Percentiles rank a stretch among this genome's conserved stretches.
These are phyloP conservation scores for Erythrophleum fordii DNA, from an alignment of 306 rosid genomes.

Conservation along the genomic window DNA sequence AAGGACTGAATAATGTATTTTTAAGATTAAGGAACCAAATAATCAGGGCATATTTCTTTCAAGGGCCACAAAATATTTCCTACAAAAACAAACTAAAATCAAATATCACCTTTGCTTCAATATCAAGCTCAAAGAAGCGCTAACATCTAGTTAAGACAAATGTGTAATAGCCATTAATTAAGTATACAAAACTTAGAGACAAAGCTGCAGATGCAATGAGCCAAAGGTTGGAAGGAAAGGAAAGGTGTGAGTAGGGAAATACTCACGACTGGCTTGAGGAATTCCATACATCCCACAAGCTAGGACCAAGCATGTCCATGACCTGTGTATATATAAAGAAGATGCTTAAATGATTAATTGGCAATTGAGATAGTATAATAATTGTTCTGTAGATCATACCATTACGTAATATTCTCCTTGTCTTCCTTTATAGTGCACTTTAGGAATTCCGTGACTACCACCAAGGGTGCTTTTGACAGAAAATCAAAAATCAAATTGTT, in stretches of 20 bases:
- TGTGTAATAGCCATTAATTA: conserved; percentile 1
- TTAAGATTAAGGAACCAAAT: too few relatives aligned
- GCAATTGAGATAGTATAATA: background rate
- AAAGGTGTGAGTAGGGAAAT: conserved; percentile 22
- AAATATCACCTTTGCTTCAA: conserved; percentile 15
- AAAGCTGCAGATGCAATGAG: conserved; percentile 27
- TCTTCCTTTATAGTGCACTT: conserved; percentile 88
- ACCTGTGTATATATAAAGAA: conserved; percentile 54
- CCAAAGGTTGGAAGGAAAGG: background rate
- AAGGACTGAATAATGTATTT: too few relatives aligned
- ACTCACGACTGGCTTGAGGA: conserved; percentile 94
- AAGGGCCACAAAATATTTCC: background rate
- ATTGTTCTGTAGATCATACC: conserved; percentile 58
- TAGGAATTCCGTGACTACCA: conserved; percentile 96
- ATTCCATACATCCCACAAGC: conserved; percentile 89
- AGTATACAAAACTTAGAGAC: conserved; percentile 3
- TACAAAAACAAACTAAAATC: conserved; percentile 7
- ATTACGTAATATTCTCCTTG: conserved; percentile 89
- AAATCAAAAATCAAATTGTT: conserved; percentile 22
- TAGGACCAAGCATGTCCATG: conserved; percentile 99
- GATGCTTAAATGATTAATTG: conserved; percentile 8
- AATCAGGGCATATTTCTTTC: background rate
- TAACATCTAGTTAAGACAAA: background rate
- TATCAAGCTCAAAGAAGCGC: conserved; percentile 18
- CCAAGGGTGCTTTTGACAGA: conserved; percentile 77